A percentile compares a stretch with the other conserved stretches of the same genome.
Conservation (phyloP, 1,139 yeast genomes). For the Geotrichum bryndzae region DNA sequence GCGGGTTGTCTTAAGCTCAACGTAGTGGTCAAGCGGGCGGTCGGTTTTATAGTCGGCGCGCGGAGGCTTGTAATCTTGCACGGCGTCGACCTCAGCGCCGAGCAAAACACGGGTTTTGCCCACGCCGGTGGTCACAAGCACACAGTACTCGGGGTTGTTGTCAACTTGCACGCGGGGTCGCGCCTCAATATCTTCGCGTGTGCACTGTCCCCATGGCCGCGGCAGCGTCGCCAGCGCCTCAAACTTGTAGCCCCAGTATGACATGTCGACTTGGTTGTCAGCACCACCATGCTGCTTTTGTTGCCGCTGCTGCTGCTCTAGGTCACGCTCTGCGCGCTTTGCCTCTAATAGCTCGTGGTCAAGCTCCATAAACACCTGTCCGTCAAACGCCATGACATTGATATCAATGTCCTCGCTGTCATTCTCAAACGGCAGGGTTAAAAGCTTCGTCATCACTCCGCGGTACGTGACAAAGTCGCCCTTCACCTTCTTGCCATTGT, state of each 20-base stretch:
- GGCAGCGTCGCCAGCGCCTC: slow-evolving; percentile 72
- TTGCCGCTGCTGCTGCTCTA: slow-evolving; percentile 25
- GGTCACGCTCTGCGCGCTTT: slow-evolving; percentile 3
- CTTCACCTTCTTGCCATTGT: slow-evolving; percentile 43
- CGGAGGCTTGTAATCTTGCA: slow-evolving; percentile 67
- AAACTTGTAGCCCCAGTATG: slow-evolving; percentile 61
- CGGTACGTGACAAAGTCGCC: slow-evolving; percentile 76
- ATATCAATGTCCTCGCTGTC: slow-evolving; percentile 52
- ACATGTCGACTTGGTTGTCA: slow-evolving; percentile 30
- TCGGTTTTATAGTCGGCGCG: slow-evolving; percentile 21
- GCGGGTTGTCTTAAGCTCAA: slow-evolving; percentile 73
- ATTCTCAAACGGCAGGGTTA: slow-evolving; percentile 54
- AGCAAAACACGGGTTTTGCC: slow-evolving; percentile 63
- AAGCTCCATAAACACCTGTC: slow-evolving; percentile 74
- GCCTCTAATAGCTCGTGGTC: slow-evolving; percentile 40
- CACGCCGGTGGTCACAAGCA: slow-evolving; percentile 77
- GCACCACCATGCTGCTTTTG: slow-evolving; percentile 21
- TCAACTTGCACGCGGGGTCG: slow-evolving; percentile 52
- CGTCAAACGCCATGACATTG: slow-evolving; percentile 64
- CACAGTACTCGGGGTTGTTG: slow-evolving; percentile 69
- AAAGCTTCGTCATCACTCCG: slow-evolving; percentile 65
- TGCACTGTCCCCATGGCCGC: slow-evolving; percentile 65
- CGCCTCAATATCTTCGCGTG: slow-evolving; percentile 60
- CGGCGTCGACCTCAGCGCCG: slow-evolving; percentile 91
- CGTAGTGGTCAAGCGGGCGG: slow-evolving; percentile 50